These are phyloP conservation scores for Paraphoma chrysanthemicola DNA, from an alignment of 2,329 filamentous ascomycete species.

Conservation along the genomic window DNA sequence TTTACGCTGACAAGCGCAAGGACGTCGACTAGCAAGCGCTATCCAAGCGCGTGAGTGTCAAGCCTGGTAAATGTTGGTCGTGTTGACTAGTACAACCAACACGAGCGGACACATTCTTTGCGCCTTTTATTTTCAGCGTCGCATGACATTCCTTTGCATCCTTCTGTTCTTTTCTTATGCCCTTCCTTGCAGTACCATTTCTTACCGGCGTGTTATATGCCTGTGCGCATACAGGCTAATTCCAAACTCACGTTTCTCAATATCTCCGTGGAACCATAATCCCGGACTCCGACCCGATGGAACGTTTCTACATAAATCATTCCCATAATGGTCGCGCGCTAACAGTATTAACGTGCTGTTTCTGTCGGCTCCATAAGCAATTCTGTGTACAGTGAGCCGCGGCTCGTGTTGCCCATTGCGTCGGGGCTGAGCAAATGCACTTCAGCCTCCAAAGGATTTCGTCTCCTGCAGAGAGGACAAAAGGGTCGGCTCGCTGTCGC, in stretches of 20 bases:
- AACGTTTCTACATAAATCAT: neutral
- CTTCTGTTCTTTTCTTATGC: too few relatives aligned
- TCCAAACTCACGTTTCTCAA: neutral
- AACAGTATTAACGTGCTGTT: too few relatives aligned
- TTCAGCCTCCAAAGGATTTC: neutral
- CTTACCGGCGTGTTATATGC: neutral
- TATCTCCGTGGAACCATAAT: constrained; percentile 1
- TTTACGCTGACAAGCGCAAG: too few relatives aligned
- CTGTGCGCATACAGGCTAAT: constrained; percentile 4
- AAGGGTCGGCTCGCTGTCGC: too few relatives aligned
- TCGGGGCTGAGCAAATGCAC: neutral
- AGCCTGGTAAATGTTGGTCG: too few relatives aligned
- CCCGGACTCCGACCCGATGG: neutral
- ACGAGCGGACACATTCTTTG: too few relatives aligned
- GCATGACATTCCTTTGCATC: too few relatives aligned
- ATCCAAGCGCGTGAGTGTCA: too few relatives aligned
- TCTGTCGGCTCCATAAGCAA: neutral
- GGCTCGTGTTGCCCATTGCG: neutral
- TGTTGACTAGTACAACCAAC: too few relatives aligned
- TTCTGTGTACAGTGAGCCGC: neutral
- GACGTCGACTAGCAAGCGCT: too few relatives aligned
- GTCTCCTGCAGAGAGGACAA: too few relatives aligned
- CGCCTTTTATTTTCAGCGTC: too few relatives aligned
- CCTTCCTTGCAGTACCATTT: neutral
- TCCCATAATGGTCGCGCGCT: neutral